Evolutionary conservation across 1,284 basidiomycete species (phyloP).

Genomic region (Singerocomus rubriflavus): DNA sequence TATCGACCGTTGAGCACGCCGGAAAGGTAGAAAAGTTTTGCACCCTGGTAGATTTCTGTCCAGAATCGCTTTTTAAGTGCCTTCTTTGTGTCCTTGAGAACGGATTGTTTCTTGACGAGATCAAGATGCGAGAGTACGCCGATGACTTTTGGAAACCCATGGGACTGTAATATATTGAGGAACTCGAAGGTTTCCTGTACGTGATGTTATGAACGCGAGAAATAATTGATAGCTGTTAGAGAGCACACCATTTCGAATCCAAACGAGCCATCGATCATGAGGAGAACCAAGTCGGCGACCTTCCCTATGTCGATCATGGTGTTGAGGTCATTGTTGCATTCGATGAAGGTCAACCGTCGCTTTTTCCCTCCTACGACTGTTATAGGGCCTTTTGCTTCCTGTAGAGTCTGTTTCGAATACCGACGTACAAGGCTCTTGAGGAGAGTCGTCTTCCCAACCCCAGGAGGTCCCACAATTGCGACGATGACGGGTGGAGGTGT

Average conservation of each 20-base stretch:
- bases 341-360: conserved; percentile 90
- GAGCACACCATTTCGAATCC: conserved; percentile 93
- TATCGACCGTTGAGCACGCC: conserved; percentile 98
- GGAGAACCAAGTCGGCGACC: conserved; percentile 91
- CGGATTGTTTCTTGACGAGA: conserved; percentile 91
- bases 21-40: conserved; percentile 97
- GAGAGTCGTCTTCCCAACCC: conserved; percentile 95
- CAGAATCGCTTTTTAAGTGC: conserved; percentile 98
- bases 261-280: conserved; percentile 98
- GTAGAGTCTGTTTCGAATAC: conserved; percentile 93
- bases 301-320: conserved; percentile 99
- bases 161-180: conserved; percentile 93
- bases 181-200: conserved; percentile 97
- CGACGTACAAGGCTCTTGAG: conserved; percentile 89
- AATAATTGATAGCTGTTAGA: rapidly evolving
- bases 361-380: conserved; percentile 96
- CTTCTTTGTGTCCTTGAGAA: conserved; percentile 91
- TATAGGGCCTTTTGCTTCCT: conserved; percentile 89
- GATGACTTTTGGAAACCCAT: conserved; percentile 98
- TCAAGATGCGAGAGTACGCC: conserved; percentile 96
- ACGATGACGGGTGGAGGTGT: conserved; percentile 93
- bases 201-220: conserved; percentile 1
- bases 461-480: conserved; percentile 96
- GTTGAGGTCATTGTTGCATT: conserved; percentile 97
- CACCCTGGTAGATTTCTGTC: conserved; percentile 99